Evolutionary conservation across 768 basidiomycete genomes (phyloP).

Genomic region (Multifurca ochricompacta): DNA sequence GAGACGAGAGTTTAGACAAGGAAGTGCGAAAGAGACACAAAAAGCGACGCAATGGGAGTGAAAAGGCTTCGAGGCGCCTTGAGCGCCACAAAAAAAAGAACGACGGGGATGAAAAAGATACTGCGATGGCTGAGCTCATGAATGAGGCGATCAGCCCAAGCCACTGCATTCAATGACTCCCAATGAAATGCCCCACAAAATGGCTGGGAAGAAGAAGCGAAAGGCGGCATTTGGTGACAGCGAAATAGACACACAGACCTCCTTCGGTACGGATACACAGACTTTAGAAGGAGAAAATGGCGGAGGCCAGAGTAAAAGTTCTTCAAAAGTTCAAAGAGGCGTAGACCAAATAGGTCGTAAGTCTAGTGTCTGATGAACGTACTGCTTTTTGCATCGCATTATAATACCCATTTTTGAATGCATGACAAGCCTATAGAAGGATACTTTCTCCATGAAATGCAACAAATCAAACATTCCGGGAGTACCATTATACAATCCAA

Average conservation of each 20-base stretch:
- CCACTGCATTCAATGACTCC: not conserved
- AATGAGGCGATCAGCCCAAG: not conserved
- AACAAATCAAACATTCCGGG: conserved; percentile 10
- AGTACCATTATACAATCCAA: conserved; percentile 22
- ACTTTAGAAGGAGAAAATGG: not conserved
- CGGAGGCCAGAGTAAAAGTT: not conserved
- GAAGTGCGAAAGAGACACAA: conserved; percentile 7
- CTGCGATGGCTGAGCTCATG: not conserved
- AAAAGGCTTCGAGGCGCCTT: conserved; percentile 11
- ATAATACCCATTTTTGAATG: not conserved
- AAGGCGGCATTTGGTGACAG: not conserved
- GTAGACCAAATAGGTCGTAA: conserved; percentile 1
- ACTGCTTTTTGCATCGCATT: not conserved
- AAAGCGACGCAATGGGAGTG: conserved; percentile 20
- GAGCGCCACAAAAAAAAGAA: conserved; percentile 12
- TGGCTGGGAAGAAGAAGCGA: conserved; percentile 14
- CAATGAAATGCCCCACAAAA: not conserved
- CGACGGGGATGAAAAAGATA: not conserved
- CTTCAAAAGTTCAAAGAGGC: conserved; percentile 4
- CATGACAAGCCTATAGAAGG: not conserved
- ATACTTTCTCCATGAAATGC: not conserved
- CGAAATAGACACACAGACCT: not conserved
- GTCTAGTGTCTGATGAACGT: too few relatives aligned
- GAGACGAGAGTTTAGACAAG: conserved; percentile 4
- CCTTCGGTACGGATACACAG: not conserved